Percentiles rank a stretch among this genome's conserved stretches.
Evolutionary conservation across 1,139 yeast species (phyloP).

Genomic region (Kluyveromyces marxianus): DNA sequence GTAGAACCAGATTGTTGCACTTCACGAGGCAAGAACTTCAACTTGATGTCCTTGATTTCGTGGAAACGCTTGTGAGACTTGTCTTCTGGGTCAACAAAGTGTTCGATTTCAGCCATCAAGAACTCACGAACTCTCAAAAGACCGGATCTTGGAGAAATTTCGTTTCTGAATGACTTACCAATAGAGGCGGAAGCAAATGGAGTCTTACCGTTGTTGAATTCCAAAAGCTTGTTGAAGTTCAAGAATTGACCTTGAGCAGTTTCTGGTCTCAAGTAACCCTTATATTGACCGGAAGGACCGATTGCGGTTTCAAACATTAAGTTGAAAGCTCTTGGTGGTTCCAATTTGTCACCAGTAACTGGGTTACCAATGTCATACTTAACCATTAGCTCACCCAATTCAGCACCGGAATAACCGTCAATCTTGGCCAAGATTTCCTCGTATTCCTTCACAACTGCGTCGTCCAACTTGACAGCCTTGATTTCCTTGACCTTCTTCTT

Average conservation of each 20-base stretch:
- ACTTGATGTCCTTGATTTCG: constrained; percentile 64
- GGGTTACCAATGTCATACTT: constrained; percentile 87
- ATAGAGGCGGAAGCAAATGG: constrained; percentile 98
- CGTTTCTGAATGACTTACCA: constrained; percentile 98
- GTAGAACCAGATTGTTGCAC: constrained; percentile 84
- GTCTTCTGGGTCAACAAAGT: constrained; percentile 87
- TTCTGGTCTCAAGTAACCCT: constrained; percentile 96
- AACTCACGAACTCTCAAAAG: constrained; percentile 96
- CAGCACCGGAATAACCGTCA: constrained; percentile 90
- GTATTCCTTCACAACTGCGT: constrained; percentile 67
- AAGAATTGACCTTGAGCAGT: constrained; percentile 99
- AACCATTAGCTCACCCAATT: constrained; percentile 79
- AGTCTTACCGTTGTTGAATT: constrained; percentile 92
- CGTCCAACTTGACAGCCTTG: constrained; percentile 80
- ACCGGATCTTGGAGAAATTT: constrained; percentile 97
- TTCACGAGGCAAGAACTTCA: constrained; percentile 75
- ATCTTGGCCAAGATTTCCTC: constrained; percentile 84
- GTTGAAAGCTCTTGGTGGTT: constrained; percentile 91
- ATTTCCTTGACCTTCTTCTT: constrained; percentile 97
- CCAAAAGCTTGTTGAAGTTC: constrained; percentile 87
- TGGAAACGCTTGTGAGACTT: constrained; percentile 76
- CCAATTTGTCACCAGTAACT: constrained; percentile 75
- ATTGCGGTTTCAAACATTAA: constrained; percentile 98
- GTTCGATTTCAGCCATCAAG: constrained; percentile 99
- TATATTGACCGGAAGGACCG: constrained; percentile 95